Evolutionary conservation across 1,284 basidiomycete species (phyloP).

Genomic region (Leccinum brunneo-olivaceum): DNA sequence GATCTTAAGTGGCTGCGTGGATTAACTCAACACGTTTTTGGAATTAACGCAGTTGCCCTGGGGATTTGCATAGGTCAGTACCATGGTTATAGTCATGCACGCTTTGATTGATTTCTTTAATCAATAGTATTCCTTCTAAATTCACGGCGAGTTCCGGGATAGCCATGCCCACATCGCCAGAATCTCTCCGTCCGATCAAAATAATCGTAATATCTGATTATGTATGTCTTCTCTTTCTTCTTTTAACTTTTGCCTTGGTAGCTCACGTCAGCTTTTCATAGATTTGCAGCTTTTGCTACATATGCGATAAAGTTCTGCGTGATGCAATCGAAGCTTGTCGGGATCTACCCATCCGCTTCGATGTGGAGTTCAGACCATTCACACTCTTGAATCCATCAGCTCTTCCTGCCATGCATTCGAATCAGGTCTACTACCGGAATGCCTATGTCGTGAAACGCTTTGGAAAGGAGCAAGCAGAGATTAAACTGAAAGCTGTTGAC

Average conservation of each 20-base stretch:
- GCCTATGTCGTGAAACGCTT: constrained; percentile 40
- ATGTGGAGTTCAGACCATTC: constrained; percentile 72
- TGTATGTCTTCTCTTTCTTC: constrained; percentile 34
- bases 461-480: constrained; percentile 50
- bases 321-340: constrained; percentile 56
- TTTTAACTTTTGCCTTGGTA: constrained; percentile 7
- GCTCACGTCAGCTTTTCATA: constrained; percentile 25
- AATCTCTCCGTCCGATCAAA: constrained; percentile 44
- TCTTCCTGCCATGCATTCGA: constrained; percentile 37
- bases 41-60: constrained; percentile 7
- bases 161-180: background rate
- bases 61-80: constrained; percentile 17
- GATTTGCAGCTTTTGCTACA: constrained; percentile 70
- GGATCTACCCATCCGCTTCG: constrained; percentile 57
- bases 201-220: constrained; percentile 67
- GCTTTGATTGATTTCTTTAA: background rate
- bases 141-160: constrained; percentile 1
- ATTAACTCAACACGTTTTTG: background rate
- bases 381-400: constrained; percentile 44
- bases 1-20: background rate
- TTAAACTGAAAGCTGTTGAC: constrained; percentile 40
- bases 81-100: background rate
- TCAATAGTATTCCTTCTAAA: constrained; percentile 19
- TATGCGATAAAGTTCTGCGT: constrained; percentile 66
- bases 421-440: constrained; percentile 30